phyloP scores from a whole-genome alignment of 139 green algal species.

The Micractinium conductrix region DNA sequence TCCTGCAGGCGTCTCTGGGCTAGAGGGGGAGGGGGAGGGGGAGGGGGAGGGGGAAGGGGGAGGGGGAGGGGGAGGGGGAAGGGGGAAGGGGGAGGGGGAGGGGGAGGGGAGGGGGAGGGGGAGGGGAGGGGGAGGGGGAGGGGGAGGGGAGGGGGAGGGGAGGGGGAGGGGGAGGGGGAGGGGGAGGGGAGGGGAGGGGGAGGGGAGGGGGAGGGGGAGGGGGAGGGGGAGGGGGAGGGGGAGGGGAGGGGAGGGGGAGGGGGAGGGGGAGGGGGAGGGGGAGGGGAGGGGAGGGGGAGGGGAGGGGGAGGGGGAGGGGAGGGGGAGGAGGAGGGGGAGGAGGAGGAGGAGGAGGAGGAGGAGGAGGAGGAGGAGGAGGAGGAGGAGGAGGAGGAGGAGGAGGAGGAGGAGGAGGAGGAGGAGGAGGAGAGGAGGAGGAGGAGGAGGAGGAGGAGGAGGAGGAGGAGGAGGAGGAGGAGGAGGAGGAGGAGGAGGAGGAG shows the following conservation, averaged over 20 bases:
- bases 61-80: not conserved
- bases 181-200: no score
- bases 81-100: not conserved
- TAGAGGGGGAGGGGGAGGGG: not conserved
- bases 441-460: not conserved
- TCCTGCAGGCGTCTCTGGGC: no score
- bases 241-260: not conserved
- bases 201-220: no score
- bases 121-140: not conserved
- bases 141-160: not conserved
- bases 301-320: not conserved
- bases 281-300: not conserved
- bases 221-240: no score
- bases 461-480: no score
- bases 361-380: not conserved
- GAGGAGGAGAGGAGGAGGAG: not conserved
- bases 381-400: not conserved
- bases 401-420: conserved; percentile 1
- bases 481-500: not conserved
- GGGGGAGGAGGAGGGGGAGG: not conserved
- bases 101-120: not conserved
- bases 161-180: not conserved
- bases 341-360: not conserved
- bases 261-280: not conserved
- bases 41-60: not conserved